Evolutionary conservation across 208 protist species (phyloP).

Genomic region (Naegleria fowleri): DNA sequence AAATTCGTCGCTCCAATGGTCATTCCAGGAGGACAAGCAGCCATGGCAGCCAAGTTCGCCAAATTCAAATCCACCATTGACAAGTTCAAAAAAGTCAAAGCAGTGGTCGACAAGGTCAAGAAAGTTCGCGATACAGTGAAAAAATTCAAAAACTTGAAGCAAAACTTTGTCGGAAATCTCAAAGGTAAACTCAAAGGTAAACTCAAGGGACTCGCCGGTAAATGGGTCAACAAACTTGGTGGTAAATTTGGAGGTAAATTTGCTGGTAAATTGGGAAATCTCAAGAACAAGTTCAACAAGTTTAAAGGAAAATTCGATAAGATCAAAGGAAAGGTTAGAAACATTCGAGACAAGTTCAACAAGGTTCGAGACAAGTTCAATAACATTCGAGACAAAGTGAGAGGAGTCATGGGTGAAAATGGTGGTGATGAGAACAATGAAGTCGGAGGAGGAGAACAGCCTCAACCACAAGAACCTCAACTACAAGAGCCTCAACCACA

Average conservation of each 20-base stretch:
- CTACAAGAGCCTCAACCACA: no score
- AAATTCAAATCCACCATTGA: background rate
- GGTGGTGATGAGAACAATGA: background rate
- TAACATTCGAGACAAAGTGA: background rate
- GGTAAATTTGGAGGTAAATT: background rate
- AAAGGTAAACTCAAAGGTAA: background rate
- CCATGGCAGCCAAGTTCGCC: background rate
- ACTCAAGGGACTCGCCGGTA: background rate
- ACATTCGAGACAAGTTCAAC: background rate
- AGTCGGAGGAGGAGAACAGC: background rate
- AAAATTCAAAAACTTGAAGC: no score
- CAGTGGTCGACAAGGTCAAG: background rate
- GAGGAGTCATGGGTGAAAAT: background rate
- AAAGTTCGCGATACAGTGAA: background rate
- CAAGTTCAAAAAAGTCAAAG: background rate
- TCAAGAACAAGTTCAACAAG: background rate
- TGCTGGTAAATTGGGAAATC: background rate
- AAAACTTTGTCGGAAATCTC: background rate
- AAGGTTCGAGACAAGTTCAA: background rate
- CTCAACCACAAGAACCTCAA: no score
- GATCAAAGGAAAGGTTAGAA: background rate
- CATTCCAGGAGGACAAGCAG: background rate
- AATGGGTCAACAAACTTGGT: background rate
- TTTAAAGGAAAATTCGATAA: background rate
- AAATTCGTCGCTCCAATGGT: background rate